Percentiles rank a stretch among this genome's conserved stretches.
phyloP scores from a whole-genome alignment of 345 rosid genomes.

The Camelina laxa region DNA sequence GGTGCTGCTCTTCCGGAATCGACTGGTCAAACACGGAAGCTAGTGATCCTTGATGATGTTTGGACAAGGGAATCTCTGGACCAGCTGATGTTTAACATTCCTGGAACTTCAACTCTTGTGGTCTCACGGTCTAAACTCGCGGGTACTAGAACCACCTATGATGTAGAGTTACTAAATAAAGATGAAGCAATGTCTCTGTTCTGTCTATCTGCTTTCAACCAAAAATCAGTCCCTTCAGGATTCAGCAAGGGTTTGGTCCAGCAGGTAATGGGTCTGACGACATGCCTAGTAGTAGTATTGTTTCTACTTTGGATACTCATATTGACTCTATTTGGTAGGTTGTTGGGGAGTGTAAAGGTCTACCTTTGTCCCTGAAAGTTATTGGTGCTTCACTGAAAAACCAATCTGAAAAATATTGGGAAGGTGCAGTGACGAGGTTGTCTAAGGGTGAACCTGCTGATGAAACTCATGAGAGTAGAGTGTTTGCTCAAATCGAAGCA shows the following conservation, averaged over 20 bases:
- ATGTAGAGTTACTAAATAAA: conserved; percentile 66
- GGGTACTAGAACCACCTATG: conserved; percentile 44
- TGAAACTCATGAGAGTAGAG: conserved; percentile 71
- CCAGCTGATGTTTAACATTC: conserved; percentile 50
- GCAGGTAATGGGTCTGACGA: conserved; percentile 57
- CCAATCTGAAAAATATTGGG: conserved; percentile 72
- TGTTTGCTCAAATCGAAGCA: conserved; percentile 72
- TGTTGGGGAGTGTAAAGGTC: conserved; percentile 83
- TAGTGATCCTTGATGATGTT: conserved; percentile 88
- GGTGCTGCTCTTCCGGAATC: conserved; percentile 42
- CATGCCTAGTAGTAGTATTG: not conserved
- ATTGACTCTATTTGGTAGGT: conserved; percentile 51
- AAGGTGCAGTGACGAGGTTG: conserved; percentile 62
- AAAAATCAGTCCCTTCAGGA: conserved; percentile 59
- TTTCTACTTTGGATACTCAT: not conserved
- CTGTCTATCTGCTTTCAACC: conserved; percentile 75
- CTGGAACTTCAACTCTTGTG: conserved; percentile 74
- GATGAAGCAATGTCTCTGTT: conserved; percentile 73
- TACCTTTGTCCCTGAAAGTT: conserved; percentile 92
- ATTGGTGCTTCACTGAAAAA: conserved; percentile 74
- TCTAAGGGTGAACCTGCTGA: conserved; percentile 76
- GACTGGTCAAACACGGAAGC: conserved; percentile 40
- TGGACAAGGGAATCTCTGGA: conserved; percentile 70
- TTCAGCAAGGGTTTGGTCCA: conserved; percentile 62
- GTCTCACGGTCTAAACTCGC: conserved; percentile 76